Base-by-base conservation (phyloP, 345 rosid genomes). In the Citrus maxima region DNA sequence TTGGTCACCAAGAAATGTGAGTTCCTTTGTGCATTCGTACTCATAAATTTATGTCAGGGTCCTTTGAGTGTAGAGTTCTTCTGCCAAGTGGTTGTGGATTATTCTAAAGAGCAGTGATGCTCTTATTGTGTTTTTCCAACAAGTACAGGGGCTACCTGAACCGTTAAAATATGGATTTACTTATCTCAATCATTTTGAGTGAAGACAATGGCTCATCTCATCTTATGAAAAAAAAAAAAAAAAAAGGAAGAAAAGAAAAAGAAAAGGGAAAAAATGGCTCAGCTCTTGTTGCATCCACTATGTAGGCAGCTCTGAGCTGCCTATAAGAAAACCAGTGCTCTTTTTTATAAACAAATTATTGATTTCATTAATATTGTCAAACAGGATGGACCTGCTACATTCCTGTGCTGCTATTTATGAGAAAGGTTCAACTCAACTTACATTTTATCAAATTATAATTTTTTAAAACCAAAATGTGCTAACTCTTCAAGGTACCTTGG, bases 1-100 rank as follows among this genome's bases (percentile, higher is more conserved):
- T 95, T 75, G 83, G 82, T 80, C 84, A 62, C 66, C 72, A 56
- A 78, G 94, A 95, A 79, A 83, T 92, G 98, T 93, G 79, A 93
- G 95, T 80, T 83, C 21, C 65, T 12, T 66, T 28, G 13, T 77
- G 67, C 37, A 60, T 82, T 82, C 2, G 5, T 8, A 40, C 51
- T 72, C 28, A 59, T 24, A 73, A 73, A 71, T 63, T 78, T 74
- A 38, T 22, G 0, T 72, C n/a, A 37, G 42, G 21, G 21, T 49
- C 46, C 21, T 54, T 40, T 24, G 59, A 24, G 28, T 32, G 24
- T 18, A 55, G 46, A 30, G 38, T 25, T 63, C 74, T 73, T 46
- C 51, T 46, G 66, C 71, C 34, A 66, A 54, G 35, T 30, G 21
- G 40, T 22, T 21, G 16, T 25, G 40, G 40, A 28, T 66, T 76